Conservation (phyloP, 139 green algal species). For the Zygnema cylindricum region DNA sequence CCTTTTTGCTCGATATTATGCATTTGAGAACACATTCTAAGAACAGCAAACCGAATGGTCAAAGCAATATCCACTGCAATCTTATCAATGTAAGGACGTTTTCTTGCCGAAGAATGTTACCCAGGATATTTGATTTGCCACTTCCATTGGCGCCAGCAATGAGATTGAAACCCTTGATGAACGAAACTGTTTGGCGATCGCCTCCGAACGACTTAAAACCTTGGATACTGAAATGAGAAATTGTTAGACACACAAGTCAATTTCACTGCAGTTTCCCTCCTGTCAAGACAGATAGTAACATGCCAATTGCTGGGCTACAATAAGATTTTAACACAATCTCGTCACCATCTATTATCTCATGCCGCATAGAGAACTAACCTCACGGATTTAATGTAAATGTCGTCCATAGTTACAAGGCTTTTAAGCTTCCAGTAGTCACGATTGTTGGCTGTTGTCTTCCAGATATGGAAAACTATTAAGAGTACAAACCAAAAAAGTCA, state of each 20-base stretch:
- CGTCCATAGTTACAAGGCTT: too few relatives aligned
- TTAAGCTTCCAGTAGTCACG: too few relatives aligned
- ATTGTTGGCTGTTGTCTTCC: too few relatives aligned
- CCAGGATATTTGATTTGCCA: slow-evolving; percentile 56
- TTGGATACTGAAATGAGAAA: slow-evolving; percentile 15
- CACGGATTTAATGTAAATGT: background rate
- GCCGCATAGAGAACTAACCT: background rate
- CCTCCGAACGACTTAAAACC: slow-evolving; percentile 52
- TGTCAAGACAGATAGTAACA: too few relatives aligned
- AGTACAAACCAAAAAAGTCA: too few relatives aligned
- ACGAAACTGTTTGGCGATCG: slow-evolving; percentile 25
- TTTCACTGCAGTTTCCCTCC: background rate
- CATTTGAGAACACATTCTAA: too few relatives aligned
- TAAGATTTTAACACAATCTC: background rate
- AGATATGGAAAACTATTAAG: too few relatives aligned
- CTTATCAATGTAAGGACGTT: too few relatives aligned
- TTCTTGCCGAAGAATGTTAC: slow-evolving; percentile 25
- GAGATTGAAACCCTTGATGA: slow-evolving; percentile 46
- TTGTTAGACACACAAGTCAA: background rate
- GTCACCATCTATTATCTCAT: background rate
- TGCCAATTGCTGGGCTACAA: background rate
- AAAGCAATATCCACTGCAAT: background rate
- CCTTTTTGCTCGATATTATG: too few relatives aligned
- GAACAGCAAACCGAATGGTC: too few relatives aligned
- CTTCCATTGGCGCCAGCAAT: slow-evolving; percentile 54